A percentile compares a stretch with the other conserved stretches of the same genome.
Conservation (phyloP, 1,284 basidiomycete species). For the Hemileia vastatrix region DNA sequence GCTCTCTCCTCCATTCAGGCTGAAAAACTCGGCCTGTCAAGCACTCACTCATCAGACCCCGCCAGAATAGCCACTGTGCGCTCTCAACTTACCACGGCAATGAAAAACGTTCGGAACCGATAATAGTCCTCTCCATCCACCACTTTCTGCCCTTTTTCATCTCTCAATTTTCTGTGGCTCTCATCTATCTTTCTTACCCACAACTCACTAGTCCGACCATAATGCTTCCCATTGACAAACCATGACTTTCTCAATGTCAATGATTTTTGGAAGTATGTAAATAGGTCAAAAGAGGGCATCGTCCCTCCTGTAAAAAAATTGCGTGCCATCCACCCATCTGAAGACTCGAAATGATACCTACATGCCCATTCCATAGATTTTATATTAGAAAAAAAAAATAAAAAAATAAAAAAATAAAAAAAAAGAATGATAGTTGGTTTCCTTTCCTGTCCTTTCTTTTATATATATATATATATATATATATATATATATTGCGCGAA, state of each 20-base stretch:
- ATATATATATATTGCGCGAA: too few relatives aligned
- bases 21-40: constrained; percentile 63
- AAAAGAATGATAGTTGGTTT: too few relatives aligned
- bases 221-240: constrained; percentile 60
- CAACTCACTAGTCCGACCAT: constrained; percentile 58
- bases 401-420: too few relatives aligned
- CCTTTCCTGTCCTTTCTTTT: constrained; percentile 50
- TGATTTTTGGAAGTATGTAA: constrained; percentile 63
- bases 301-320: constrained; percentile 61
- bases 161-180: constrained; percentile 39
- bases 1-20: constrained; percentile 56
- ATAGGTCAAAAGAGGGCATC: constrained; percentile 60
- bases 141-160: constrained; percentile 37
- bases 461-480: neutral
- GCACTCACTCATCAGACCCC: constrained; percentile 46
- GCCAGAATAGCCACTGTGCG: constrained; percentile 31
- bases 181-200: constrained; percentile 60
- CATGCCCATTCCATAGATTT: constrained; percentile 29
- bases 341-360: constrained; percentile 62
- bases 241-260: constrained; percentile 55
- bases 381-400: neutral
- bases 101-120: constrained; percentile 39
- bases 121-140: constrained; percentile 59
- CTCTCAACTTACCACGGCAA: constrained; percentile 21
- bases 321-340: constrained; percentile 66